Conservation (phyloP, 345 rosid species). For the Citrus sinensis region DNA sequence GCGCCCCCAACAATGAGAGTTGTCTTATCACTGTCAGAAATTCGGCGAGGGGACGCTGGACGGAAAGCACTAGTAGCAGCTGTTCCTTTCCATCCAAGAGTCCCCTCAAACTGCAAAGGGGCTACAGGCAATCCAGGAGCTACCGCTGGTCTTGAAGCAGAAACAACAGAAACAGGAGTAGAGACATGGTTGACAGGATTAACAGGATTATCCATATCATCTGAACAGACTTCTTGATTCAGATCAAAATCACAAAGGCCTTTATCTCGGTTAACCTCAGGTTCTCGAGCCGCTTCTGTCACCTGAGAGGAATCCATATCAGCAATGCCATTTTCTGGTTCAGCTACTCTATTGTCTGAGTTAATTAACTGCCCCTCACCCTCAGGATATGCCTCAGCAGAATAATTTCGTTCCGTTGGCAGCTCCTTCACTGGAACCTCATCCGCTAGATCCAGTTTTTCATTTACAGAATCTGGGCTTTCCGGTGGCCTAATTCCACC, state of each 20-base stretch:
- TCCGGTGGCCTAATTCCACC: constrained; percentile 41
- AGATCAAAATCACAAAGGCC: constrained; percentile 69
- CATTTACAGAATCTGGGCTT: constrained; percentile 47
- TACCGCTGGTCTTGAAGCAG: constrained; percentile 56
- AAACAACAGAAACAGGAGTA: constrained; percentile 47
- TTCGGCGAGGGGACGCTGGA: constrained; percentile 58
- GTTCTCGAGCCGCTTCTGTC: constrained; percentile 52
- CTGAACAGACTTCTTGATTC: constrained; percentile 75
- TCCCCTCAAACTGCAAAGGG: constrained; percentile 64
- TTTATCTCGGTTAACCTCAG: constrained; percentile 48
- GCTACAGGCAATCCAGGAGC: constrained; percentile 56
- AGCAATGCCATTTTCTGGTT: constrained; percentile 35
- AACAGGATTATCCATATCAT: constrained; percentile 58
- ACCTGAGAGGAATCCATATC: constrained; percentile 57
- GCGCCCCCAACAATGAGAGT: constrained; percentile 32
- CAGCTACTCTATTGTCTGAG: constrained; percentile 31
- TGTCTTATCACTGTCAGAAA: constrained; percentile 34
- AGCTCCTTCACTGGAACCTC: constrained; percentile 37
- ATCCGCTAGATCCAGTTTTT: constrained; percentile 20
- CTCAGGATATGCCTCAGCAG: constrained; percentile 33
- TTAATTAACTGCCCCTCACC: constrained; percentile 29
- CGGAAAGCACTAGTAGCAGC: constrained; percentile 77
- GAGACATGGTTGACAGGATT: constrained; percentile 39
- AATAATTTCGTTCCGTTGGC: constrained; percentile 37
- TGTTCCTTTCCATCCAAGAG: constrained; percentile 71